Evolutionary conservation across 352 stramenopile genomes (phyloP).

Genomic region (Globisporangium splendens): DNA sequence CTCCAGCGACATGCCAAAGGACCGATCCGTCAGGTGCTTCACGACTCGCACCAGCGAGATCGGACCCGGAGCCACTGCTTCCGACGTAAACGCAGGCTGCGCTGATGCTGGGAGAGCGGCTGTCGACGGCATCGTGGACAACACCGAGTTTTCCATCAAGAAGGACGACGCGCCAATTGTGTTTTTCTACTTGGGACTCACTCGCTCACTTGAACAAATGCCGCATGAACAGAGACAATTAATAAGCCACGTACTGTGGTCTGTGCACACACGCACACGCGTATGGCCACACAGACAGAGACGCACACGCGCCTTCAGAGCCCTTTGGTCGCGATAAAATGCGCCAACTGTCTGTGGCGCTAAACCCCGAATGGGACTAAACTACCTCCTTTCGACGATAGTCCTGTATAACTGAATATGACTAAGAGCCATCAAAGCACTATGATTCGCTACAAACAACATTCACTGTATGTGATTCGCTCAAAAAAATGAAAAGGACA

Average conservation of each 20-base stretch:
- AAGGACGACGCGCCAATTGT: neutral
- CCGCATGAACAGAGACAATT: neutral
- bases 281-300: neutral
- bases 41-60: conserved; percentile 30
- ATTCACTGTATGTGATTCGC: too few relatives aligned
- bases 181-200: neutral
- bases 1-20: conserved; percentile 71
- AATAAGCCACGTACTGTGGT: neutral
- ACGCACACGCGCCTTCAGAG: neutral
- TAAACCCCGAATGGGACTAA: too few relatives aligned
- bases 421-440: too few relatives aligned
- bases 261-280: too few relatives aligned
- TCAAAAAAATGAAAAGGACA: too few relatives aligned
- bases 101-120: neutral
- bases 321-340: neutral
- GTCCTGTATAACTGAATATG: too few relatives aligned
- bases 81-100: neutral
- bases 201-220: neutral
- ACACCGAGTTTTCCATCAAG: conserved; percentile 9
- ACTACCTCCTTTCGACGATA: too few relatives aligned
- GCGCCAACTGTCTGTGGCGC: neutral
- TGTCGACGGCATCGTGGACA: neutral
- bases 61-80: neutral
- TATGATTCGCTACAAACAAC: too few relatives aligned
- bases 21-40: conserved; percentile 44